Conservation (phyloP, 176 grass and related monocot genomes). For the Hsuehochloa calcarea region DNA sequence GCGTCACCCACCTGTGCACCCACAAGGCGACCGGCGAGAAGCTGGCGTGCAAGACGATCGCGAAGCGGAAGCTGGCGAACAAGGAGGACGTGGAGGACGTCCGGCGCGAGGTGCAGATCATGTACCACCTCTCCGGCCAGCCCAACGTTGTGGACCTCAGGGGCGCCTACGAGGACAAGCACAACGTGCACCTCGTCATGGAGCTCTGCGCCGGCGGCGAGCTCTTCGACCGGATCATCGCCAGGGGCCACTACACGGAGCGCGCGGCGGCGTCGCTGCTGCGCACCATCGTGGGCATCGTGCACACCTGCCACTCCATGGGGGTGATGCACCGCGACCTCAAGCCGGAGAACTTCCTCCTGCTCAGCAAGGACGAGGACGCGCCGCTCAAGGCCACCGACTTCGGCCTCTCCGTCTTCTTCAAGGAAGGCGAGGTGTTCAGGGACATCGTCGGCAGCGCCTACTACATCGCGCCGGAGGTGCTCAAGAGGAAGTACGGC, state of each 20-base stretch:
- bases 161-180: slow-evolving; percentile 80
- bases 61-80: slow-evolving; percentile 61
- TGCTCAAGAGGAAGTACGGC: slow-evolving; percentile 71
- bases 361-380: slow-evolving; percentile 56
- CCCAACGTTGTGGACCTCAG: slow-evolving; percentile 59
- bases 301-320: slow-evolving; percentile 73
- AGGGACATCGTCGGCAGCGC: slow-evolving; percentile 78
- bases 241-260: slow-evolving; percentile 74
- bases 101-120: slow-evolving; percentile 74
- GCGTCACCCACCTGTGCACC: slow-evolving; percentile 87
- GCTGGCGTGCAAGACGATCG: slow-evolving; percentile 82
- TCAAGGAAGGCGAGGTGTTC: slow-evolving; percentile 65
- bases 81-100: slow-evolving; percentile 73
- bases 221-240: slow-evolving; percentile 82
- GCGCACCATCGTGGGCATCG: slow-evolving; percentile 52
- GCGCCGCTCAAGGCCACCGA: slow-evolving; percentile 74
- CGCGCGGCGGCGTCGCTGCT: slow-evolving; percentile 56
- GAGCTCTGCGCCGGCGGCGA: slow-evolving; percentile 85
- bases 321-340: slow-evolving; percentile 85
- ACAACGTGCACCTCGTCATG: slow-evolving; percentile 81
- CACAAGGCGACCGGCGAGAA: slow-evolving; percentile 58
- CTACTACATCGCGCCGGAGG: slow-evolving; percentile 83
- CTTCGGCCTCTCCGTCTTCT: slow-evolving; percentile 88
- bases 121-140: slow-evolving; percentile 76
- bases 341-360: slow-evolving; percentile 83